phyloP scores from a whole-genome alignment of 2,329 filamentous ascomycete genomes.

The Claviceps pusilla region DNA sequence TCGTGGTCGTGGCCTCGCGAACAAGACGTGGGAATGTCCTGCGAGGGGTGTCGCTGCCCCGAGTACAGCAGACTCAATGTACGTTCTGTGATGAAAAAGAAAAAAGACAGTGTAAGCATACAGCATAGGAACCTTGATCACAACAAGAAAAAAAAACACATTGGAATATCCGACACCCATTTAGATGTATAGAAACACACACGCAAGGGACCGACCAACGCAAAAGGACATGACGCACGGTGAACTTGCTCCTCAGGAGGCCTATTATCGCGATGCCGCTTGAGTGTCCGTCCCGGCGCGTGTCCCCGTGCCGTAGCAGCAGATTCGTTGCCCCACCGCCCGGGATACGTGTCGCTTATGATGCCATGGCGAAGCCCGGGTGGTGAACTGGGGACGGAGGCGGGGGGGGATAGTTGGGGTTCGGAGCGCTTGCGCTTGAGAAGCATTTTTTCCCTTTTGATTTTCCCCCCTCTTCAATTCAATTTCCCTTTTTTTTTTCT shows the following conservation, averaged over 20 bases:
- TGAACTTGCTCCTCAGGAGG: conserved; percentile 41
- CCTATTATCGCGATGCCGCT: conserved; percentile 43
- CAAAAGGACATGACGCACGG: conserved; percentile 24
- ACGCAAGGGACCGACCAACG: too few relatives aligned
- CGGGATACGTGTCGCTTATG: conserved; percentile 14
- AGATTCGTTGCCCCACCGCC: conserved; percentile 16
- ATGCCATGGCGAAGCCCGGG: conserved; percentile 5
- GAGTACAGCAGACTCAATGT: conserved; percentile 44
- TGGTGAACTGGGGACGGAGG: conserved; percentile 19
- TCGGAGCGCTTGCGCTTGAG: conserved; percentile 51
- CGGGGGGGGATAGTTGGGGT: conserved; percentile 36
- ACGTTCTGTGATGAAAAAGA: conserved; percentile 26
- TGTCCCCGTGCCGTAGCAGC: conserved; percentile 24
- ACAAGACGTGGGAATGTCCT: conserved; percentile 9
- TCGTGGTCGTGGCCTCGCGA: too few relatives aligned
- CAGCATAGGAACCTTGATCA: too few relatives aligned
- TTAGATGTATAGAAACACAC: too few relatives aligned
- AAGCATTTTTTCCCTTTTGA: conserved; percentile 24
- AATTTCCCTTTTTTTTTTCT: not conserved
- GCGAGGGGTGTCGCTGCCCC: conserved; percentile 27
- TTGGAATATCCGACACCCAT: too few relatives aligned
- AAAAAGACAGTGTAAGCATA: too few relatives aligned
- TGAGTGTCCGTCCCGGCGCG: conserved; percentile 37
- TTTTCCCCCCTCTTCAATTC: not conserved
- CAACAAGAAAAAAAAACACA: too few relatives aligned